phyloP scores from a whole-genome alignment of 495 filamentous ascomycete genomes.

The Penicillium waksmanii region DNA sequence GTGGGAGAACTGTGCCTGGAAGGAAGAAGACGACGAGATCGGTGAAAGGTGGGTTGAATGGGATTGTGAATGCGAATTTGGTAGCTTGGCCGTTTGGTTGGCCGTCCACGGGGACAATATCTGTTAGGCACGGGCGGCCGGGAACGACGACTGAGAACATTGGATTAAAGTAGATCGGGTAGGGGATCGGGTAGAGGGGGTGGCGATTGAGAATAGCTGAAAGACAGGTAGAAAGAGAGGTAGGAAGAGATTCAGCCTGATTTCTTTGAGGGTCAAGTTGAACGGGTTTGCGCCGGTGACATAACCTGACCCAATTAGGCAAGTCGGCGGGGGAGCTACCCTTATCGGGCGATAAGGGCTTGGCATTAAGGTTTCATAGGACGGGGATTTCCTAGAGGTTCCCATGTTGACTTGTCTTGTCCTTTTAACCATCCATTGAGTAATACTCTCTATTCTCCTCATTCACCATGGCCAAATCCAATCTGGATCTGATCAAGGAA shows the following conservation, averaged over 20 bases:
- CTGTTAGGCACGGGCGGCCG: slow-evolving; percentile 62
- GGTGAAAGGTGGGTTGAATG: slow-evolving; percentile 61
- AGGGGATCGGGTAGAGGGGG: neutral
- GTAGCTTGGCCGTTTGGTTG: slow-evolving; percentile 57
- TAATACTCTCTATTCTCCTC: neutral
- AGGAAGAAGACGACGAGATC: slow-evolving; percentile 91
- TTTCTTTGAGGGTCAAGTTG: slow-evolving; percentile 6
- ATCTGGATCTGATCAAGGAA: slow-evolving; percentile 58
- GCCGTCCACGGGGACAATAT: slow-evolving; percentile 56
- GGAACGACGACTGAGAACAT: slow-evolving; percentile 64
- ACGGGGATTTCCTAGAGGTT: too few species aligned
- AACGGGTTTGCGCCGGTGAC: slow-evolving; percentile 28
- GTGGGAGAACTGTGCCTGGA: slow-evolving; percentile 74
- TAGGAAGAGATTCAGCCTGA: neutral
- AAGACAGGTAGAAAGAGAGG: neutral
- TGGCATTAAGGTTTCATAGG: slow-evolving; percentile 6
- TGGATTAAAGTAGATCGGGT: slow-evolving; percentile 13
- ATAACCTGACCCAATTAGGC: slow-evolving; percentile 17
- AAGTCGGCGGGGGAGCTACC: slow-evolving; percentile 19
- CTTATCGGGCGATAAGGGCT: slow-evolving; percentile 40
- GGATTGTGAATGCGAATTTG: slow-evolving; percentile 69
- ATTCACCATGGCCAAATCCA: slow-evolving; percentile 47
- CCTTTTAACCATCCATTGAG: neutral
- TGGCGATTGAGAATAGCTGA: neutral
- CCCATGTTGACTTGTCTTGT: too few species aligned